Evolutionary conservation across 352 stramenopile species (phyloP), one percentile per base, ranked within the genome.

Genomic region (Phytophthora podocarpi): DNA sequence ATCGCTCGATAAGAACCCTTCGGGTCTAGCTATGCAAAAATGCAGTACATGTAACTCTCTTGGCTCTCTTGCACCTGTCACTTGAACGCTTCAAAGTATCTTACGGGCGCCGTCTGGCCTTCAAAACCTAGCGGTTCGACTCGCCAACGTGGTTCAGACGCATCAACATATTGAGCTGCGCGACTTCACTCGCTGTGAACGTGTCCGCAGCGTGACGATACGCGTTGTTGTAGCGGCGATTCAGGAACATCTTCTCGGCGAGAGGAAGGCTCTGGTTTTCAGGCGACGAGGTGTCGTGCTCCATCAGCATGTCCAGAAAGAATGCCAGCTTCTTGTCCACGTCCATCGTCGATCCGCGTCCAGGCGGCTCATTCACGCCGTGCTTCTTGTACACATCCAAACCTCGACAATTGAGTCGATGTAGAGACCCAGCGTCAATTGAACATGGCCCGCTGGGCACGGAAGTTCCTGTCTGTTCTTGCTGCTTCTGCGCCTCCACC

Each of bases 211-310:
- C 67, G 36, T 82, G 65, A 8, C 47, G 51, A 37, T 77, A 74
- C 41, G 60, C 27, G 31, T 68, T 62, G 52, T 77, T 82, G 46
- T 70, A 77, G 18, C 58, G 61, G 32, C 59, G 58, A 43, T 77
- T 79, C n/a, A 77, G 49, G 18, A 78, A 60, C 48, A 82, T 37
- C 50, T 76, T 78, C 28, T 65, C 50, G 15, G 48, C 20, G 11
- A 74, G 43, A 50, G 64, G 34, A n/a, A 64, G 47, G 13, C 40
- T 11, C 21, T 56, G 64, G 59, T 75, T 69, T 41, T 35, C 42
- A 0, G 37, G 43, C 15, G 51, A 53, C 24, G 59, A 70, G 1
- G 35, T 47, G 27, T 82, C 70, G 31, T 68, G 52, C 13, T 45
- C 52, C n/a, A 66, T 43, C 20, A 80, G 49, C 34, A 73, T 28